These are phyloP conservation scores for Medicago truncatula DNA, from an alignment of 306 rosid genomes.

Conservation along the genomic window DNA sequence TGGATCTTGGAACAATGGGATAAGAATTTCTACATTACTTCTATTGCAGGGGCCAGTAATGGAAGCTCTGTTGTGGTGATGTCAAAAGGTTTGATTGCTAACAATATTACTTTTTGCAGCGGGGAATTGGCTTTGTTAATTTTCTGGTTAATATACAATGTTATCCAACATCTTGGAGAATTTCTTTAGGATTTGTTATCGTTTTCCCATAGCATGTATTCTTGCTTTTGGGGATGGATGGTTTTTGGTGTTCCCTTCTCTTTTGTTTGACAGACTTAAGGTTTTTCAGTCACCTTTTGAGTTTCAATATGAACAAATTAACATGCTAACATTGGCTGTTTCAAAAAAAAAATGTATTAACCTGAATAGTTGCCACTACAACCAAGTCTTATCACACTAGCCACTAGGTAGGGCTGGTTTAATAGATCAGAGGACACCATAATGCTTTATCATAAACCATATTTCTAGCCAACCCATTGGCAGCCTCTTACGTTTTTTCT, in stretches of 20 bases:
- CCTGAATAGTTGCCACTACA: background rate
- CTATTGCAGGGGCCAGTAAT: conserved; percentile 71
- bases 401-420: background rate
- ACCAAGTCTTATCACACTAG: background rate
- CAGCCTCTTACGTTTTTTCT: background rate
- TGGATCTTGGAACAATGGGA: conserved; percentile 64
- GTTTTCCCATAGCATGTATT: background rate
- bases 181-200: conserved; percentile 14
- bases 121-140: conserved; percentile 8
- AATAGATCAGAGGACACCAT: background rate
- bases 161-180: conserved; percentile 8
- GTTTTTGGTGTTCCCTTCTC: background rate
- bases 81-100: conserved; percentile 51
- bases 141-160: conserved; percentile 21
- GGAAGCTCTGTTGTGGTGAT: conserved; percentile 57
- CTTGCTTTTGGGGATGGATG: background rate
- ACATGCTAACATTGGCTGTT: too few species aligned
- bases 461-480: background rate
- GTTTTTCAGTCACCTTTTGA: too few species aligned
- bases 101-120: background rate
- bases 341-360: too few species aligned
- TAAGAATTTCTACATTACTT: conserved; percentile 52
- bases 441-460: background rate
- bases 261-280: background rate
- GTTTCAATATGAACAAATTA: too few species aligned